Base-by-base conservation (phyloP, 192 early-diverging fungal genomes). In the Paraglomus brasilianum region DNA sequence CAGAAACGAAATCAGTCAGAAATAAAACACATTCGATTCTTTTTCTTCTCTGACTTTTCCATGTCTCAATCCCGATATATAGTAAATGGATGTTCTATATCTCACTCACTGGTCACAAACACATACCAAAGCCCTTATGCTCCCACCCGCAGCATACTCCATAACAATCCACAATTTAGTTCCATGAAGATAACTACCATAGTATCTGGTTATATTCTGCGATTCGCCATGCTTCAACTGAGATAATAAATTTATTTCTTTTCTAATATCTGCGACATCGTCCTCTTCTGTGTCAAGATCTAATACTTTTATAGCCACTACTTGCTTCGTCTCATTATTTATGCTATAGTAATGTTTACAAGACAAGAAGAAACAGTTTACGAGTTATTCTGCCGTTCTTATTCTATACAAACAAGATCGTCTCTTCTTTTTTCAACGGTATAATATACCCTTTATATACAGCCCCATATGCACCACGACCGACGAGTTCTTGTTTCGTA, bases 81-180 rank as follows among this genome's bases (percentile, higher is more conserved):
- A 48, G 47, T 48, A n/a, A 48, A 48, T 10, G 47, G 47, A n/a
- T 19, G 1, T 50, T 15, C 1, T 19, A 19, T 15, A 17, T 15
- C 19, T 19, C 49, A 17, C 19, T 50, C 19, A 19, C 15, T 50
- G 15, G 49, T 3, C 19, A 2, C 19, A 19, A 44, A 49, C 21
- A 72, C 75, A 21, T 77, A 93, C 92, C 72, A 94, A 77, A 19
- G 81, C 80, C 62, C 92, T 77, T 43, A 99, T 84, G 68, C 93
- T 97, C 55, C 97, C 97, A 36, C 94, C 97, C 6, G 86, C 93
- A 6, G 94, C 95, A 82, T 92, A 96, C 71, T 98, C 97, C 94
- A 99, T 98, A 66, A 98, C 87, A 69, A 99, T 92, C 95, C 97
- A 99, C 47, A 99, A 83, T 66, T 95, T 96, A 21, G 93, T 94